phyloP scores from a whole-genome alignment of 2,329 filamentous ascomycete species.

The Aspergillus hortae region DNA sequence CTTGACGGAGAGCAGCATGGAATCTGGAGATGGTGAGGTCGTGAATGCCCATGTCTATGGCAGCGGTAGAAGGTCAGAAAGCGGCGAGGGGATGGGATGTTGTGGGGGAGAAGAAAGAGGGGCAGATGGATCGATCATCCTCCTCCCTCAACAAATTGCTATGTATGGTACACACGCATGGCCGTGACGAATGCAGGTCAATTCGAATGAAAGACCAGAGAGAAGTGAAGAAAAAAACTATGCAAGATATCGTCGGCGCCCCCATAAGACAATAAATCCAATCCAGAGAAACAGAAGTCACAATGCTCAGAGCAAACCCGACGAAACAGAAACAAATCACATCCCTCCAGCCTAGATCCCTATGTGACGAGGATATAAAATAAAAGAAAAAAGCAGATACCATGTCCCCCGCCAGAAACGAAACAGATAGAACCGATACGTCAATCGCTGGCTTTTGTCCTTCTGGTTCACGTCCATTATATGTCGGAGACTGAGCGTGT shows the following conservation, averaged over 20 bases:
- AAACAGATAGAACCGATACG: neutral
- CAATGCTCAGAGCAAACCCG: neutral
- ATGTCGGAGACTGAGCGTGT: neutral
- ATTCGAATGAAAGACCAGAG: neutral
- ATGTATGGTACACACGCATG: too few species aligned
- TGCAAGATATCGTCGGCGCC: conserved; percentile 1
- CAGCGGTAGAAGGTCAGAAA: neutral
- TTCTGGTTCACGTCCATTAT: neutral
- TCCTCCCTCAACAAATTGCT: too few species aligned
- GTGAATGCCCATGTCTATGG: conserved; percentile 33
- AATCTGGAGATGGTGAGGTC: conserved; percentile 55
- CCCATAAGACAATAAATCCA: neutral
- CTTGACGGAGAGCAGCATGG: conserved; percentile 53
- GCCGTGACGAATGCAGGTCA: too few species aligned
- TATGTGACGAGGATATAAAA: neutral
- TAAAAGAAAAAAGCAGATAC: conserved; percentile 2
- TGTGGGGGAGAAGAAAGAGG: neutral
- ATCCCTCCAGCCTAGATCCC: neutral
- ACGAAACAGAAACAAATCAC: conserved; percentile 7
- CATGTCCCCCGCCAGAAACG: neutral
- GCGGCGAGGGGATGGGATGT: neutral
- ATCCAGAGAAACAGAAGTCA: conserved; percentile 1
- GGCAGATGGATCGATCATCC: neutral
- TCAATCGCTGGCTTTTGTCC: conserved; percentile 3
- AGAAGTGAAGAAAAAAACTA: neutral